phyloP scores from a whole-genome alignment of 2,329 filamentous ascomycete species.

The Tricladium varicosporioides region DNA sequence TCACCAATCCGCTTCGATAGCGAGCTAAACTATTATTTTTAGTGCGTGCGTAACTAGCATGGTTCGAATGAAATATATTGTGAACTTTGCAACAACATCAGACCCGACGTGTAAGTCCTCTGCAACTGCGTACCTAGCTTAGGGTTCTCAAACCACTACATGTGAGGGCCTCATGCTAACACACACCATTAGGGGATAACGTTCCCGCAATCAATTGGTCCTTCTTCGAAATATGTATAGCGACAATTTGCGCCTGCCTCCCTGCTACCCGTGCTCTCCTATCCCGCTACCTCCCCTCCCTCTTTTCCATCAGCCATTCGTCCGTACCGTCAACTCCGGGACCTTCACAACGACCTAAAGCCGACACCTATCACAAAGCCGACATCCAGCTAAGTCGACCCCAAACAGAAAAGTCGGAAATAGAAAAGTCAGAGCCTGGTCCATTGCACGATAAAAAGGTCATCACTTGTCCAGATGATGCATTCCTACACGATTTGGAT shows the following conservation, averaged over 20 bases:
- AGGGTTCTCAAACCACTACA: not conserved
- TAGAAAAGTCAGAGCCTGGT: constrained; percentile 1
- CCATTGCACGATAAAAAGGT: constrained; percentile 7
- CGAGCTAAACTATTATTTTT: not conserved
- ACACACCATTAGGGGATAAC: constrained; percentile 20
- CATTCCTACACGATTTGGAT: not conserved
- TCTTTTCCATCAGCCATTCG: constrained; percentile 11
- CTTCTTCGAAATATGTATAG: constrained; percentile 27
- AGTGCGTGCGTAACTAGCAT: constrained; percentile 27
- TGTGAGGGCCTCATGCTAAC: not conserved
- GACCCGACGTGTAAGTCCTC: constrained; percentile 25
- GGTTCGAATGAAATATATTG: constrained; percentile 25
- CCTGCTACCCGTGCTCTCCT: constrained; percentile 26
- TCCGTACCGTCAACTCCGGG: not conserved
- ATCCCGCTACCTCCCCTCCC: constrained; percentile 14
- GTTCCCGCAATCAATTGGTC: constrained; percentile 29
- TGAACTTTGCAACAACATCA: constrained; percentile 17
- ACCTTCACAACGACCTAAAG: not conserved
- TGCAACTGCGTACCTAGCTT: not conserved
- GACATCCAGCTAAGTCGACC: not conserved
- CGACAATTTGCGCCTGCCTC: constrained; percentile 29
- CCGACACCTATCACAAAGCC: not conserved
- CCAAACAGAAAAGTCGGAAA: not conserved
- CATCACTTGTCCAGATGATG: not conserved
- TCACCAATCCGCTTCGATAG: not conserved